Evolutionary conservation across 2,329 filamentous ascomycete genomes (phyloP).

Genomic region (Nannizziopsis arthrosporioides): DNA sequence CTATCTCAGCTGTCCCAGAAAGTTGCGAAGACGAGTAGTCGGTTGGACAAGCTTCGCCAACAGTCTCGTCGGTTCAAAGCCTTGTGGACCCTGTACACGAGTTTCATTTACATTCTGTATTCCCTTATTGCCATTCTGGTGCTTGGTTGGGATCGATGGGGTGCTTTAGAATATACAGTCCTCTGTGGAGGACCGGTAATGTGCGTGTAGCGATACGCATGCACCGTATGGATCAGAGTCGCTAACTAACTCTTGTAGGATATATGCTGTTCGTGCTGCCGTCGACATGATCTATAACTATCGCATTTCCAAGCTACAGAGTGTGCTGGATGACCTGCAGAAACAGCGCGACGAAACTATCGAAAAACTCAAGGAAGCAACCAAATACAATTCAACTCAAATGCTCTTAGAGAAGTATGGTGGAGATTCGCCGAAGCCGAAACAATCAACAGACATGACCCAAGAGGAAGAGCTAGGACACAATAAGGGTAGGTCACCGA

Average conservation of each 20-base stretch:
- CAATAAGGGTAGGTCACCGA: constrained; percentile 16
- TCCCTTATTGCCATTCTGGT: constrained; percentile 71
- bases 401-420: constrained; percentile 92
- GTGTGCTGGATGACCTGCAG: constrained; percentile 61
- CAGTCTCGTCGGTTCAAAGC: constrained; percentile 67
- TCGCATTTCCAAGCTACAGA: constrained; percentile 58
- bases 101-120: constrained; percentile 81
- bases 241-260: constrained; percentile 42
- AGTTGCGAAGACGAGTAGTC: constrained; percentile 62
- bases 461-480: constrained; percentile 16
- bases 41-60: constrained; percentile 61
- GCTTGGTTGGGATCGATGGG: constrained; percentile 70
- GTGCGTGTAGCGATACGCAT: constrained; percentile 39
- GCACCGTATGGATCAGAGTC: constrained; percentile 4
- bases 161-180: constrained; percentile 62
- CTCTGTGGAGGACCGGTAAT: constrained; percentile 66
- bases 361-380: constrained; percentile 85
- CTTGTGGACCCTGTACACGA: constrained; percentile 80
- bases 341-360: constrained; percentile 77
- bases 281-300: constrained; percentile 67
- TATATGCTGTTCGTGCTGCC: constrained; percentile 59
- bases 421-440: constrained; percentile 43
- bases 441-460: constrained; percentile 21
- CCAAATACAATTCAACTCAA: constrained; percentile 90
- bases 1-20: constrained; percentile 71